Percentiles rank a stretch among this genome's conserved stretches.
Conservation (phyloP, 1,284 basidiomycete species). For the Filobasidium uniguttulatum region DNA sequence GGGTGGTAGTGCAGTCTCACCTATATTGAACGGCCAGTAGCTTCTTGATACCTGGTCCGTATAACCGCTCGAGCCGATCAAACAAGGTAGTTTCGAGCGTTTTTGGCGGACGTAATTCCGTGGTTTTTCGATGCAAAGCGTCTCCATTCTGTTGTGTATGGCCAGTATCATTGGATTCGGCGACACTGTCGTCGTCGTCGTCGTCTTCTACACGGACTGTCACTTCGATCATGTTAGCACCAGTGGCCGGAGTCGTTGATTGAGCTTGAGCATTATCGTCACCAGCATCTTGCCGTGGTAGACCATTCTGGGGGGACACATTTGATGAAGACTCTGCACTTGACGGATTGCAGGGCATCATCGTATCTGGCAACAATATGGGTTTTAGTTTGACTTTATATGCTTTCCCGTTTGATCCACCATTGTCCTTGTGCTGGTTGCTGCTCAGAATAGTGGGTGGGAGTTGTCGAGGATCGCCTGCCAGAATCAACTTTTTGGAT, state of each 20-base stretch:
- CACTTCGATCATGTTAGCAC: background rate
- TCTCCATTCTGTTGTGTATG: background rate
- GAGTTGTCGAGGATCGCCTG: conserved; percentile 79
- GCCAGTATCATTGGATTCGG: background rate
- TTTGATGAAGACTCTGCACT: too few species aligned
- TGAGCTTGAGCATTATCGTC: background rate
- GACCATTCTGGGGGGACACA: background rate
- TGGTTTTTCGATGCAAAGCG: too few species aligned
- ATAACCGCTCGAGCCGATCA: conserved; percentile 74
- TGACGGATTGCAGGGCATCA: background rate
- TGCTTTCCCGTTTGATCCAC: too few species aligned
- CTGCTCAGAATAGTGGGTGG: conserved; percentile 80
- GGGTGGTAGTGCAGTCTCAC: conserved; percentile 36
- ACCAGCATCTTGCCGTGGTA: background rate
- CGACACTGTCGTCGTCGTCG: background rate
- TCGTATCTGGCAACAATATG: conserved; percentile 3
- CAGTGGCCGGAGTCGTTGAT: background rate
- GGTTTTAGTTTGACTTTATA: conserved; percentile 13
- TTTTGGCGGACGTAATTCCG: conserved; percentile 48
- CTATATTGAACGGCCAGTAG: conserved; percentile 79
- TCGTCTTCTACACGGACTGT: background rate
- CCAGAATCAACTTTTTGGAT: conserved; percentile 67
- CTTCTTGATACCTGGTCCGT: conserved; percentile 66
- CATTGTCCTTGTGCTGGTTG: conserved; percentile 19
- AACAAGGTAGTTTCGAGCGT: conserved; percentile 82